Base-by-base conservation (phyloP, 192 early-diverging fungal species). In the Entrophospora sp. region DNA sequence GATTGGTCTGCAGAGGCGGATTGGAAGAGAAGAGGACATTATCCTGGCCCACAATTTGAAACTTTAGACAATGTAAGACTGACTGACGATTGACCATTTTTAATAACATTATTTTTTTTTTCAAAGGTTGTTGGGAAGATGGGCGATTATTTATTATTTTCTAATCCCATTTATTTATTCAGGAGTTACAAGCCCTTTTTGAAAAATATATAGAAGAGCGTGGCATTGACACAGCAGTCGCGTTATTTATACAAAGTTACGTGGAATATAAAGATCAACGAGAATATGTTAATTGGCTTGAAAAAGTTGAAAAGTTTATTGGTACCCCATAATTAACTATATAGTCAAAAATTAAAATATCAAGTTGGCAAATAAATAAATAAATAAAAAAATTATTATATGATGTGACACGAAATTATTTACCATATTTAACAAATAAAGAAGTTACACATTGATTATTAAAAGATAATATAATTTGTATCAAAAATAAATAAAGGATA, bases 191-290 rank as follows among this genome's bases (percentile, higher is more conserved):
- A 83, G 74, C 75, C 25, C 64, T 80, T 37, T 81, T 90, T 68
- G 86, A 88, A 66, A 77, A 77, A 58, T 92, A 83, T 75, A 78
- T 98, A 60, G 87, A 88, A 48, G 96, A 95, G 76, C 91, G 93
- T 65, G 89, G 89, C 42, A 85, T 98, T 55, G 86, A 92, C 68
- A 80, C 84, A n/a, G 82, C 80, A 2, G 75, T 95, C 38, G 86
- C 91, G 30, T 78, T 85, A 70, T 95, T 96, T 72, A 83, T 98
- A 51, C 86, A 90, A 55, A 83, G 82, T 68, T 98, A 90, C 77
- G 83, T 94, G 64, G 91, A 94, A 79, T 82, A 81, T 80, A 98
- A 96, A 85, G 95, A 98, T 81, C 93, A 95, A 80, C 75, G 83
- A 62, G 95, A 98, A 81, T 98, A 98, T 73, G 70, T 82, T 13